Percentiles rank a stretch among this genome's conserved stretches.
Conservation (phyloP, 1,284 basidiomycete genomes). For the Rhodotorula sp. region DNA sequence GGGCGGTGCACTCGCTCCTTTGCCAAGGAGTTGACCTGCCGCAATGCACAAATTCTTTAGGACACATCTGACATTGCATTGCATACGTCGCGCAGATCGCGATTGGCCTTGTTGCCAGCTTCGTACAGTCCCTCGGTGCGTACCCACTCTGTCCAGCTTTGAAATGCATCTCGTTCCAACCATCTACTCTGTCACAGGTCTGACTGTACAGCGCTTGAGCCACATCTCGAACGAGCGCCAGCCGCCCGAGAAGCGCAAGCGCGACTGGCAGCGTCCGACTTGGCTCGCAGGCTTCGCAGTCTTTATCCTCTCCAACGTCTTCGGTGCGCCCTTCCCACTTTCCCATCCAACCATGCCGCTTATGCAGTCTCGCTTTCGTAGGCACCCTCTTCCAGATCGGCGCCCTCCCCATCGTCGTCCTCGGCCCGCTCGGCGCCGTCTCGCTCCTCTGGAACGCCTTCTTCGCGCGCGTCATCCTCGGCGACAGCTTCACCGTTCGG, state of each 20-base stretch:
- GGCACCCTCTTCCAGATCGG: slow-evolving; percentile 93
- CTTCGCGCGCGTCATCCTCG: slow-evolving; percentile 81
- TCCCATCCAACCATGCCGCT: too few relatives aligned
- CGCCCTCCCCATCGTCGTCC: slow-evolving; percentile 86
- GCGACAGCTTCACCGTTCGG: slow-evolving; percentile 80
- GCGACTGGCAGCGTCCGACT: slow-evolving; percentile 75
- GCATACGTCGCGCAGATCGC: slow-evolving; percentile 52
- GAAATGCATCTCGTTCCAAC: background rate
- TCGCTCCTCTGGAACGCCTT: slow-evolving; percentile 88
- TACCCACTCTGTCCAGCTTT: slow-evolving; percentile 4
- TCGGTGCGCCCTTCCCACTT: slow-evolving; percentile 54
- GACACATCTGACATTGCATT: background rate
- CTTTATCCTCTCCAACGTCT: slow-evolving; percentile 71
- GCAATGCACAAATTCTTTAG: background rate
- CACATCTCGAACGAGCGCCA: slow-evolving; percentile 81
- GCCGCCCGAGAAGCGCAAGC: slow-evolving; percentile 64
- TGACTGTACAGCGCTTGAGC: slow-evolving; percentile 93
- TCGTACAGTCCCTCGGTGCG: slow-evolving; percentile 78
- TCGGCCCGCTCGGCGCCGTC: slow-evolving; percentile 75
- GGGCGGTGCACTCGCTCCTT: background rate
- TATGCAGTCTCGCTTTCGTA: background rate
- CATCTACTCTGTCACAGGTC: slow-evolving; percentile 54
- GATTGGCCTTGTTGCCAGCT: slow-evolving; percentile 82
- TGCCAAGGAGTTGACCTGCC: background rate
- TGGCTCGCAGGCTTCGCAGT: slow-evolving; percentile 78